Evolutionary conservation across 2,329 filamentous ascomycete species (phyloP), one percentile per base, ranked within the genome.

Genomic region (Daldinia eschscholtzii): DNA sequence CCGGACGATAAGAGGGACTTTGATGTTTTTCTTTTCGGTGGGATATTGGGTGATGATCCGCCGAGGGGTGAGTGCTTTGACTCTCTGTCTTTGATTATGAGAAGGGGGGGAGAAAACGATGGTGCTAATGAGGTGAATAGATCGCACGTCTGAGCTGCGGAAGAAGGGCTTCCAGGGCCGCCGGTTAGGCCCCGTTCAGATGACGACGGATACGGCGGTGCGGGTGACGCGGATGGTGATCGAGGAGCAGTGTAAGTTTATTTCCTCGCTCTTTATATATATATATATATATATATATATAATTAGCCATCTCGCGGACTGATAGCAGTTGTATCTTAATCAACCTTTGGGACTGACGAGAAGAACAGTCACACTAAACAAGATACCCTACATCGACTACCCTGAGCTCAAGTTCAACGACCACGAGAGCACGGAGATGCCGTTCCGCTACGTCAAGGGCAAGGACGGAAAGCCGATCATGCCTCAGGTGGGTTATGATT

Each of bases 161-260:
- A 94, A 93, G 81, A 97, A 98, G 79, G 96, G 96, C 2, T 99
- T 97, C 76, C 86, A 91, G 65, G 94, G 95, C 65, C 90, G 96
- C 60, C 88, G 96, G 65, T 85, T 99, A 33, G 96, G 96, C 0
- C 93, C 95, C 6, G 91, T 94, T 75, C 96, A 99, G 81, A 98
- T 99, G 95, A 98, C 96, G 2, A 99, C 96, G 4, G 96, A 99
- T 79, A 99, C 96, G 20, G 96, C 96, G 4, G 96, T 98, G 57
- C 88, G 96, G 73, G 95, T 98, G 50, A 98, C 96, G 35, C 89
- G 96, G 72, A 91, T 97, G 74, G 92, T 98, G 5, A 90, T 94
- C 10, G 92, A 97, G 76, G 89, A 94, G 72, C 92, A 92, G 83
- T 87, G 94, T 97, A 81, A 46, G 65, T 52, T 56, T n/a, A 28